Evolutionary conservation across 1,139 yeast genomes (phyloP), one percentile per base, ranked within the genome.

Genomic region (Hanseniaspora sp.): DNA sequence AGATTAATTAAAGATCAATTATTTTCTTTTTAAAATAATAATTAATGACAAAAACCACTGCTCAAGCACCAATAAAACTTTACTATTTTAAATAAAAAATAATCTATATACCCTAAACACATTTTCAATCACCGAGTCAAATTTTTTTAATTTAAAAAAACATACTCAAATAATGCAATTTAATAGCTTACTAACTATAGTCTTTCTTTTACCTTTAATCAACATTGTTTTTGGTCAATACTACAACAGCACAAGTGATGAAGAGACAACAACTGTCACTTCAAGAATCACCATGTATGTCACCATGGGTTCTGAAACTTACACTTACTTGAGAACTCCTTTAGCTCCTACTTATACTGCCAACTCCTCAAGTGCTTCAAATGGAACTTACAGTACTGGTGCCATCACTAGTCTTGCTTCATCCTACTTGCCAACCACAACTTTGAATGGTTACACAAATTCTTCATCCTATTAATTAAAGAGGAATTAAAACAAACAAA

Each of bases 281-380:
- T 53, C 55, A n/a, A 48, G 38, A 40, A 43, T 53, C 40, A 47
- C 51, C 37, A 44, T 53, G 48, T 47, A 45, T 41, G 33, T 53
- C 45, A 53, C 55, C 18, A 31, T 53, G 33, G 55, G 55, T 18
- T 28, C 41, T 15, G 55, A 53, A 31, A 42, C 48, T 15, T 53
- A 47, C 41, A 53, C 55, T 9, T 44, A 34, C 6, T 38, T 48
- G 13, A 42, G 43, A 40, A 53, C 55, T n/a, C 48, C 55, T 23
- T 29, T 53, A 15, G 48, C 38, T 18, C 55, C 55, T 30, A 13
- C 39, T 1, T 47, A 47, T 45, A 43, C 48, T 18, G 41, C 28
- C 29, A 30, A 47, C 29, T 5, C 12, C n/a, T n/a, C n/a, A n/a
- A n/a, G n/a, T 17, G 3, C 7, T 8, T 39, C 37, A 6, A 39